A percentile compares a stretch with the other conserved stretches of the same genome.
Conservation (phyloP, 768 basidiomycete species). For the Suillus subalutaceus region DNA sequence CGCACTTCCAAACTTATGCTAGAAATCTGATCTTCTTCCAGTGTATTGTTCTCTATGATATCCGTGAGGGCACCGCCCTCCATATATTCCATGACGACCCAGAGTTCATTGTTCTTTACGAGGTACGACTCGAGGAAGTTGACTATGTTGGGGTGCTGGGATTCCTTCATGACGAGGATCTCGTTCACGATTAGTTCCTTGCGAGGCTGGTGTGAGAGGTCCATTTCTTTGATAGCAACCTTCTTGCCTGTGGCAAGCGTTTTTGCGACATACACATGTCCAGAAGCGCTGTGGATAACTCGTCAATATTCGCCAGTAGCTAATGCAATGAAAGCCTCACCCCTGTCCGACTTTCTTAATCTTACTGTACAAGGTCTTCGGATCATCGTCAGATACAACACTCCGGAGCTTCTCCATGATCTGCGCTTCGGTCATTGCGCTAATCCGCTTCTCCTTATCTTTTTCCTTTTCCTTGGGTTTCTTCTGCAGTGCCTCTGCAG, state of each 20-base stretch:
- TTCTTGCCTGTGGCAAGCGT: conserved; percentile 81
- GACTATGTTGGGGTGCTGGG: conserved; percentile 96
- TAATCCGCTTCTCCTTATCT: conserved; percentile 76
- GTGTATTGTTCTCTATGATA: conserved; percentile 94
- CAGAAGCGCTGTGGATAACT: conserved; percentile 73
- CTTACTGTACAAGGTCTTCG: conserved; percentile 89
- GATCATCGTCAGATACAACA: conserved; percentile 87
- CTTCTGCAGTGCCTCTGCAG: conserved; percentile 66
- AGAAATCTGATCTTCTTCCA: conserved; percentile 95
- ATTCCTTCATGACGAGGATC: conserved; percentile 98
- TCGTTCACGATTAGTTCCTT: conserved; percentile 99
- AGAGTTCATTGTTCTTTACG: conserved; percentile 84
- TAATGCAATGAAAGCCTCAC: conserved; percentile 50
- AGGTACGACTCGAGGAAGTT: conserved; percentile 93
- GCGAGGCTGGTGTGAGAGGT: conserved; percentile 89
- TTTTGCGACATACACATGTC: conserved; percentile 98
- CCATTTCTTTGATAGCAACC: conserved; percentile 99
- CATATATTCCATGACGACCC: conserved; percentile 99
- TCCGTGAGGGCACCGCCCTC: conserved; percentile 97
- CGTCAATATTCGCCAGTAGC: conserved; percentile 5
- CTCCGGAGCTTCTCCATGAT: conserved; percentile 96
- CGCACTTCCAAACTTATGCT: conserved; percentile 90
- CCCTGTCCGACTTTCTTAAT: conserved; percentile 99
- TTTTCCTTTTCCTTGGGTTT: conserved; percentile 57
- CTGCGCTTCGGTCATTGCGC: conserved; percentile 95